phyloP scores from a whole-genome alignment of 768 basidiomycete genomes.

The Trametes punicea region DNA sequence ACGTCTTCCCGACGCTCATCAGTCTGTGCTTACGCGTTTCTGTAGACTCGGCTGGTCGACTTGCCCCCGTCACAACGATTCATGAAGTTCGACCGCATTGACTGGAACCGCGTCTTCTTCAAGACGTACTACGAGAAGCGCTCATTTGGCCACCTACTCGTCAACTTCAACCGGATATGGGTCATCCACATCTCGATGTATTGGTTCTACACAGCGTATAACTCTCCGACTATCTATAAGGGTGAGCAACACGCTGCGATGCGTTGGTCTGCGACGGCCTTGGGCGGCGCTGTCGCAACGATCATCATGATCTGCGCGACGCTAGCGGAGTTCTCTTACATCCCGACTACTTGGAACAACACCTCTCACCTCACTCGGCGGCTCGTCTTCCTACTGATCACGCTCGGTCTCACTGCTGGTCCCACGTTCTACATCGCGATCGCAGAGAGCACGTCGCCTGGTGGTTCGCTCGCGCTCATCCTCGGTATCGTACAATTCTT shows the following conservation, averaged over 20 bases:
- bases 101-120: constrained; percentile 97
- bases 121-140: constrained; percentile 99
- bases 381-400: constrained; percentile 83
- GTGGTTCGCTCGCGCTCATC: constrained; percentile 79
- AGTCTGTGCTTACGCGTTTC: neutral
- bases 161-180: constrained; percentile 99
- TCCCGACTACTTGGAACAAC: constrained; percentile 99
- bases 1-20: neutral
- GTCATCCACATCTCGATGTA: constrained; percentile 93
- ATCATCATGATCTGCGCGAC: constrained; percentile 96
- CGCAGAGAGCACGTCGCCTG: constrained; percentile 57
- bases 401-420: constrained; percentile 85
- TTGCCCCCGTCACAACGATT: constrained; percentile 88
- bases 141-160: constrained; percentile 92
- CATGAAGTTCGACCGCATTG: constrained; percentile 95
- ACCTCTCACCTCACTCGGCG: constrained; percentile 93
- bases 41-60: constrained; percentile 85
- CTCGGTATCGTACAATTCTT: constrained; percentile 96
- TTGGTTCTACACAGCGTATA: constrained; percentile 96
- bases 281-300: constrained; percentile 95
- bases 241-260: constrained; percentile 67
- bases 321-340: constrained; percentile 92
- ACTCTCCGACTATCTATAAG: constrained; percentile 82
- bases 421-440: constrained; percentile 95
- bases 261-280: constrained; percentile 89